A percentile compares a stretch with the other conserved stretches of the same genome.
Evolutionary conservation across 202 grass and related monocot genomes (phyloP).

Genomic region (Zizania palustris): DNA sequence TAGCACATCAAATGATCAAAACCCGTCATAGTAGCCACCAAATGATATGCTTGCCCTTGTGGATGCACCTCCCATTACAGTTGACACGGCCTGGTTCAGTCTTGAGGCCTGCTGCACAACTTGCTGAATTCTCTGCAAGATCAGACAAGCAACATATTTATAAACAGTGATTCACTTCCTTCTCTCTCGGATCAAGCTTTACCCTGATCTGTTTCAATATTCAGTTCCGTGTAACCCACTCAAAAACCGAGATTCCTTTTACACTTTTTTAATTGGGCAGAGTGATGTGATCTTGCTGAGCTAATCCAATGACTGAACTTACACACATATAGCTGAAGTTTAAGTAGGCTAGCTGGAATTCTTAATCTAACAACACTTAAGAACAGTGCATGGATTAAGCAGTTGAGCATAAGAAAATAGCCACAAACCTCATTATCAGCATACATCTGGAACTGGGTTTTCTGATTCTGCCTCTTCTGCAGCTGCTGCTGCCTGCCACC

Average conservation of each 20-base stretch:
- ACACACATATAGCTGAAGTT: neutral
- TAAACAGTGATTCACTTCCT: neutral
- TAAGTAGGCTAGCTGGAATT: neutral
- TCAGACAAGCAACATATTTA: constrained; percentile 7
- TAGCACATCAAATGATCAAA: constrained; percentile 27
- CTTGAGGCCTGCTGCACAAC: constrained; percentile 52
- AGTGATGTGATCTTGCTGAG: neutral
- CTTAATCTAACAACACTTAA: neutral
- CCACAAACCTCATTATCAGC: constrained; percentile 51
- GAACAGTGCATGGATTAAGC: neutral
- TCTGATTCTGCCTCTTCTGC: constrained; percentile 36
- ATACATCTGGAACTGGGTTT: constrained; percentile 55
- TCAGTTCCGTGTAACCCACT: neutral
- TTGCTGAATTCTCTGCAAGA: constrained; percentile 57
- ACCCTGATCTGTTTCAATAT: neutral
- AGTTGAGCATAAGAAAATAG: neutral
- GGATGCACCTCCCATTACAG: constrained; percentile 53
- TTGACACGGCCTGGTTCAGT: constrained; percentile 61
- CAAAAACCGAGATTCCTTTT: neutral
- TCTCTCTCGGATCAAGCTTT: neutral
- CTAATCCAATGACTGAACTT: neutral
- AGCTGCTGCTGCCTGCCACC: constrained; percentile 47
- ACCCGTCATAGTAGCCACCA: constrained; percentile 51
- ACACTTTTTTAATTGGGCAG: neutral
- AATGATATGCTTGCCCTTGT: constrained; percentile 58